Evolutionary conservation across 2,329 filamentous ascomycete genomes (phyloP), one percentile per base, ranked within the genome.

Genomic region (Alternaria novae-zelandiae): DNA sequence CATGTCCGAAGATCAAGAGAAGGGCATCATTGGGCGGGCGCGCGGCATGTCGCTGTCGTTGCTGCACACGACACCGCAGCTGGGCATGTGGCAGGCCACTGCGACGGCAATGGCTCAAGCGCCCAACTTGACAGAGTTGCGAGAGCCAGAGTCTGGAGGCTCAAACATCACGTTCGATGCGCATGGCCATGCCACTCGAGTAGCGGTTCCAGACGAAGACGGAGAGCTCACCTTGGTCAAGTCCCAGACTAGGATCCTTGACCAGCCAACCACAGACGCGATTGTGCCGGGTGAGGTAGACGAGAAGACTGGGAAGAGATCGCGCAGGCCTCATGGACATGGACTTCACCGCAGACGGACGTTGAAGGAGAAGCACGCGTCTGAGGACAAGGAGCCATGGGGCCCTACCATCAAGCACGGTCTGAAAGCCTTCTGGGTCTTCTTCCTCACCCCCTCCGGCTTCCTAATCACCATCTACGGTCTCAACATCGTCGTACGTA

Each of bases 401-500:
- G 84, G 82, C 30, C 86, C 89, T 61, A 86, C 88, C 2, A 86
- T 87, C 2, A 81, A 79, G 30, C 86, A 88, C 57, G 87, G 86
- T 2, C 73, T 89, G 4, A 81, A 84, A 20, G 85, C 87, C 0
- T 92, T 91, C 74, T 90, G 88, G 88, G 86, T 87, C 54, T 96
- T 92, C 81, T 87, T 91, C 72, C 82, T 86, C 36, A 96, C 92
- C 0, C 91, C 91, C 0, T 80, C 91, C 54, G 93, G 93, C 2
- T 93, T 95, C 76, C 82, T 91, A 49, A 87, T 95, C 46, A 91
- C 89, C 2, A 79, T 96, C 10, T 96, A 96, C 79, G 89, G 90
- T 11, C 85, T 96, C 61, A 94, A 94, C 68, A 86, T 97, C 21
- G 87, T 97, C 9, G 68, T 70, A 59, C 25, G 62, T 57, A 15